Percentiles rank a stretch among this genome's conserved stretches.
These are phyloP conservation scores for Spergularia bocconei DNA, from an alignment of 148 eudicot species.

Conservation along the genomic window DNA sequence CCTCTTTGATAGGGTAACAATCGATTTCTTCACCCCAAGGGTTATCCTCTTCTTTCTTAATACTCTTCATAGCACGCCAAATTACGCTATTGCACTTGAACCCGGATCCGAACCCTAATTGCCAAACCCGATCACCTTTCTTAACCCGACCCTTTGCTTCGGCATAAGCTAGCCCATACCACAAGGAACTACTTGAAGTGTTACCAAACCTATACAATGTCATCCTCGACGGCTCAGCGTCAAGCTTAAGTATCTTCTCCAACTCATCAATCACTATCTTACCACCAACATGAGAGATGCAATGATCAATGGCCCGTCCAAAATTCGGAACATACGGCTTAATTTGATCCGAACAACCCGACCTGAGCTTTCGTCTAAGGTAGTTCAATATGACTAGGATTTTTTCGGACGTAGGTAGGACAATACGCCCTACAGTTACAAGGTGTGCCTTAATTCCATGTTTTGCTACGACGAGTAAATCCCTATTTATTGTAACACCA, in stretches of 20 bases:
- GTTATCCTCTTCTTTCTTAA: slow-evolving; percentile 4
- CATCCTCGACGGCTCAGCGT: slow-evolving; percentile 6
- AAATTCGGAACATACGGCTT: not conserved
- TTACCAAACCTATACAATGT: slow-evolving; percentile 12
- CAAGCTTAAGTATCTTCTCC: not conserved
- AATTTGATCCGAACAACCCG: too few species aligned
- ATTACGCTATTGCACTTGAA: slow-evolving; percentile 15
- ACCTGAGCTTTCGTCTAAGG: not conserved
- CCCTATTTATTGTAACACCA: slow-evolving; percentile 32
- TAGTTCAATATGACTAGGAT: not conserved
- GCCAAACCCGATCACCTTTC: slow-evolving; percentile 8
- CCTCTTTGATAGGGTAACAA: not conserved
- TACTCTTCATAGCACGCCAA: not conserved
- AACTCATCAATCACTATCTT: not conserved
- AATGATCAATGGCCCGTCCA: slow-evolving; percentile 2
- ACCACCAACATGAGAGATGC: not conserved
- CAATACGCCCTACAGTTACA: slow-evolving; percentile 13
- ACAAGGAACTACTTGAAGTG: slow-evolving; percentile 1
- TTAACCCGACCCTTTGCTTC: slow-evolving; percentile 6
- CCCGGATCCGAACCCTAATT: slow-evolving; percentile 3
- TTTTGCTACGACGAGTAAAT: slow-evolving; percentile 28
- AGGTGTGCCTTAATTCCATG: slow-evolving; percentile 29
- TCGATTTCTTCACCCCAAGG: slow-evolving; percentile 6
- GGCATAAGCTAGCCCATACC: slow-evolving; percentile 5
- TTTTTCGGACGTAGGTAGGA: slow-evolving; percentile 37